phyloP scores from a whole-genome alignment of 2,329 filamentous ascomycete genomes.

The Cladosporium velox region DNA sequence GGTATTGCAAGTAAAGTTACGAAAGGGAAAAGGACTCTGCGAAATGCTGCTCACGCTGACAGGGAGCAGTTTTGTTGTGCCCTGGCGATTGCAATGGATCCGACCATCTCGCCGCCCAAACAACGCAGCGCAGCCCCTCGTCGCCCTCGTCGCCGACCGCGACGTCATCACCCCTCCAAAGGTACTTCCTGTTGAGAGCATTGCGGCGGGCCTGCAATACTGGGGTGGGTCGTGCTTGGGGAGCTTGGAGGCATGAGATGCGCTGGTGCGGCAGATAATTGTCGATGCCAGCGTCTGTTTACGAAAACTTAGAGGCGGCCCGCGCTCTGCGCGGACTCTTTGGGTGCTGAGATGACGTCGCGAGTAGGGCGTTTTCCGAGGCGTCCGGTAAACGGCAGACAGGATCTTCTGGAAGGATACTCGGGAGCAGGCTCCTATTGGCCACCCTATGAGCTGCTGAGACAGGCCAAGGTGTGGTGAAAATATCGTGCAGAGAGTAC shows the following conservation, averaged over 20 bases:
- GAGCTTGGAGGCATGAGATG: slow-evolving; percentile 2
- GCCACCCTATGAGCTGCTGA: not conserved
- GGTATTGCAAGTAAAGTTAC: slow-evolving; percentile 11
- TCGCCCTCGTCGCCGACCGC: not conserved
- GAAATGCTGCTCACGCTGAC: not conserved
- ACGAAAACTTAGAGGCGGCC: slow-evolving; percentile 20
- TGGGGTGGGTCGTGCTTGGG: slow-evolving; percentile 15
- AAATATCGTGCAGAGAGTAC: not conserved
- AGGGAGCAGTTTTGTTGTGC: slow-evolving; percentile 6
- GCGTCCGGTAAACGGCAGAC: slow-evolving; percentile 8
- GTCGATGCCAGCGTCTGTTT: not conserved
- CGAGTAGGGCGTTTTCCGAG: not conserved
- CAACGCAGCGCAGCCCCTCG: slow-evolving; percentile 1
- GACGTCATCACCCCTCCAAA: slow-evolving; percentile 20
- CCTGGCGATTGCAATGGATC: slow-evolving; percentile 4
- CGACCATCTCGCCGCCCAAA: not conserved
- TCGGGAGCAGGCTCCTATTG: not conserved
- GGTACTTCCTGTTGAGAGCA: slow-evolving; percentile 15
- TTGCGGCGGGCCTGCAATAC: slow-evolving; percentile 6
- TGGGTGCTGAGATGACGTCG: slow-evolving; percentile 7
- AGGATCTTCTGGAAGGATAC: not conserved
- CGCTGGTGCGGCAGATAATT: slow-evolving; percentile 9
- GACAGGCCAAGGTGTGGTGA: not conserved
- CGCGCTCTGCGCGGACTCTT: slow-evolving; percentile 6
- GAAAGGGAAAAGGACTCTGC: not conserved